Base-by-base conservation (phyloP, 2,329 filamentous ascomycete genomes). In the Acephala macrosclerotiorum region DNA sequence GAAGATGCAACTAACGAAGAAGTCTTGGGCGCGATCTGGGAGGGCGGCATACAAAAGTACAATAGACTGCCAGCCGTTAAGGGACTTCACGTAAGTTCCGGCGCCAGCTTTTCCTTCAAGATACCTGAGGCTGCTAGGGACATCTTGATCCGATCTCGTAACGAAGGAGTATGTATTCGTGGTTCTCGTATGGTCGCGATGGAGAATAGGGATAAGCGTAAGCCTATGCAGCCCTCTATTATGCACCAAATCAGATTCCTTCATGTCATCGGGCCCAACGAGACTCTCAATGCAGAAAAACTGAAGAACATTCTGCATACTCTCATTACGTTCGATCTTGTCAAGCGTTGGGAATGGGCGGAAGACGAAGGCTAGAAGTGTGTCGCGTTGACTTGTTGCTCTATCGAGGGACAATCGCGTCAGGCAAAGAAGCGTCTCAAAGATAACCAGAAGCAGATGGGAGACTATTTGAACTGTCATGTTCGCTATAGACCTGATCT, bases 151-250 rank as follows among this genome's bases (percentile, higher is more conserved):
- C 45, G 8, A 38, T 25, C 20, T 18, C 36, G 14, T 53, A 26
- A 0, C 53, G 58, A 16, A 45, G 69, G 67, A 0, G 66, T 70
- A 2, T 20, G 38, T 11, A 63, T 70, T 9, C 58, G 60, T 0
- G 69, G 68, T 1, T 22, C 40, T 7, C 33, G 55, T n/a, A 51
- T 66, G 20, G 47, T 20, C 0, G 69, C 61, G 1, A 60, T 59
- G 7, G 68, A 60, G 63, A 70, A 71, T 20, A 26, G 63, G 1
- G 66, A 68, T n/a, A 56, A 45, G 22, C 65, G 58, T 20, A 36
- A 49, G 26, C 61, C 61, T 3, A 35, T 63, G 5, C 45, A n/a
- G 5, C 56, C 18, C 2, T 29, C 47, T 3, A 56, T 64, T 33
- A 20, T 22, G 5, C 45, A 61, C 35, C 64, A 72, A 60, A 63